Evolutionary conservation across 2,329 filamentous ascomycete genomes (phyloP), one percentile per base, ranked within the genome.

Genomic region (Fusarium temperatum): DNA sequence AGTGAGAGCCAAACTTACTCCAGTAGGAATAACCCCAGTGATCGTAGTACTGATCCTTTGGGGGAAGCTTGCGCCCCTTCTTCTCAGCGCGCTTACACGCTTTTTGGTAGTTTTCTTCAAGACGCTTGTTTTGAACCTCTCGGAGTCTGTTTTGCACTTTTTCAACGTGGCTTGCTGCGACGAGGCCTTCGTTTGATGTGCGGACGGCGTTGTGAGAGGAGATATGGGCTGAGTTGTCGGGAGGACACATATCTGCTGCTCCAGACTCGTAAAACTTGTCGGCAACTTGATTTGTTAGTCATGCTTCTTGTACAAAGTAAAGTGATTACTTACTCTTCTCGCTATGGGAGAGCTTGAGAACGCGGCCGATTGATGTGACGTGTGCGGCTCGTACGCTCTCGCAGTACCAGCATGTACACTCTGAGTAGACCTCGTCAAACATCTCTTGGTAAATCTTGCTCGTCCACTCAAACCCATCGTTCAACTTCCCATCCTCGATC

Each of bases 321-420:
- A 1, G 6, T 0, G 10, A 0, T 18, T 8, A 1, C 66, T 73
- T 80, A 82, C 84, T 75, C 67, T 85, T 87, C 47, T 87, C 84
- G 12, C 85, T 83, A 32, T 81, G 84, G 2, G 85, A 86, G 12
- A 84, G 75, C 11, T 85, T 83, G 22, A 91, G 82, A 4, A 85
- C 75, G 24, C 82, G 83, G 8, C 83, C 84, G 5, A 88, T 73
- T 4, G 83, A 79, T 17, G 84, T 86, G 5, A 89, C 84, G 75
- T 90, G 89, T 84, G 39, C 68, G 0, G 71, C 65, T n/a, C 63
- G 61, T 5, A 79, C 74, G 44, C 84, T 87, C 81, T 96, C 94
- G 82, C 94, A 97, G 80, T 95, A 94, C 93, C 93, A 95, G 81
- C 93, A 95, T 0, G 90, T 93, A 77, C 93, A 96, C 80, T 93